These are phyloP conservation scores for Alternaria arborescens DNA, from an alignment of 2,329 filamentous ascomycete genomes.

Conservation along the genomic window DNA sequence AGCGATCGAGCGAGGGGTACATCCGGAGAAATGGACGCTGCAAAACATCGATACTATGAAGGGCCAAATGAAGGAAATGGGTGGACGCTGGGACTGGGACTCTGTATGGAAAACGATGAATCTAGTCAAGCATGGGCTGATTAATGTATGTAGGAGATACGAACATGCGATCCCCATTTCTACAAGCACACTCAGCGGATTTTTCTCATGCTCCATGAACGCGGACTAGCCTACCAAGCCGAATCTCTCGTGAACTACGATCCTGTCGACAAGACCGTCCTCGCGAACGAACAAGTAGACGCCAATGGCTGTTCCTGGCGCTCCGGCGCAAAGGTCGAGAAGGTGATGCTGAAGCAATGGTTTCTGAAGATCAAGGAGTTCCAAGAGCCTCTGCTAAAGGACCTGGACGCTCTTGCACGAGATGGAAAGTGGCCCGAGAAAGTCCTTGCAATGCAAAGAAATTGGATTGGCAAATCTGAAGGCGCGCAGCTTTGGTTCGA, in stretches of 20 bases:
- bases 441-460: constrained; percentile 82
- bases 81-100: constrained; percentile 84
- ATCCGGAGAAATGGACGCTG: constrained; percentile 80
- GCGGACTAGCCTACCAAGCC: constrained; percentile 81
- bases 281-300: constrained; percentile 95
- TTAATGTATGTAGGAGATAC: constrained; percentile 70
- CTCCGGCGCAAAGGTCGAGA: constrained; percentile 84
- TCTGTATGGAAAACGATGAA: constrained; percentile 60
- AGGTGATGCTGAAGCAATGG: constrained; percentile 84
- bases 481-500: constrained; percentile 78
- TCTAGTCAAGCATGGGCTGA: constrained; percentile 8
- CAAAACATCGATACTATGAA: constrained; percentile 87
- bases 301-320: constrained; percentile 85
- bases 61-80: constrained; percentile 79
- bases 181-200: constrained; percentile 90
- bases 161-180: constrained; percentile 83
- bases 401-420: constrained; percentile 71
- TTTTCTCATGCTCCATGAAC: constrained; percentile 78
- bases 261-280: constrained; percentile 85
- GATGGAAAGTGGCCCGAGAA: constrained; percentile 80
- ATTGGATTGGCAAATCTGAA: constrained; percentile 84
- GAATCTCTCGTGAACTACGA: constrained; percentile 91
- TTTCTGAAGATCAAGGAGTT: constrained; percentile 86
- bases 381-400: constrained; percentile 74
- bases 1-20: constrained; percentile 80